Evolutionary conservation across 1,284 basidiomycete genomes (phyloP), one percentile per base, ranked within the genome.

Genomic region (Phaffia rhodozyma): DNA sequence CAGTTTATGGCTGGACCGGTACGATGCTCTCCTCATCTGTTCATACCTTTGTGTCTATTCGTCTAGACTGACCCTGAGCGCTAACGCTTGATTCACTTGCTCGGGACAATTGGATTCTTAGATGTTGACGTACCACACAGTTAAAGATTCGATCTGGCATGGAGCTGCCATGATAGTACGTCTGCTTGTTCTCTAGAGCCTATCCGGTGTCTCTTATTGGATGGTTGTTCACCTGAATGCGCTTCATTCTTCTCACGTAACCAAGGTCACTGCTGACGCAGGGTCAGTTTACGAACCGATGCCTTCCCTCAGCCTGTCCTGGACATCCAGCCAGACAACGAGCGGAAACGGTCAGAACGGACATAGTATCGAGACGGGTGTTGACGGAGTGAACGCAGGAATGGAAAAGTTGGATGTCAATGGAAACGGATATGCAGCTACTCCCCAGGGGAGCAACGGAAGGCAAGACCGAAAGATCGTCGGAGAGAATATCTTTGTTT

Each of bases 111-210:
- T 11, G 13, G 16, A 2, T 43, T 16, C 38, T n/a, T n/a, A 43
- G 47, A 63, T 97, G 51, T 77, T 98, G 67, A 83, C 86, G 66
- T 97, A 94, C 74, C 93, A 97, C 74, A 96, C 90, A 0, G 83
- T 91, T 30, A 78, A 83, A 63, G 75, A 83, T 52, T 84, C 84
- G 20, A 76, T 90, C 34, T 97, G 91, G 88, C 82, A 86, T 69
- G 93, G 91, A 25, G 87, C 86, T 13, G 88, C 83, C n/a, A 75
- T 92, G 74, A 81, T 92, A 61, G 87, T 91, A 66, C 88, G 87
- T 86, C 67, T 52, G 85, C 83, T 30, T 34, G 21, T 59, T 27
- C 60, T 20, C 25, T 54, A 20, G 55, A 34, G n/a, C 18, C 58
- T 56, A 23, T 58, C 51, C 29, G 52, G 55, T 30, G 25, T 53